Base-by-base conservation (phyloP, 345 rosid genomes). In the Reutealis trisperma region DNA sequence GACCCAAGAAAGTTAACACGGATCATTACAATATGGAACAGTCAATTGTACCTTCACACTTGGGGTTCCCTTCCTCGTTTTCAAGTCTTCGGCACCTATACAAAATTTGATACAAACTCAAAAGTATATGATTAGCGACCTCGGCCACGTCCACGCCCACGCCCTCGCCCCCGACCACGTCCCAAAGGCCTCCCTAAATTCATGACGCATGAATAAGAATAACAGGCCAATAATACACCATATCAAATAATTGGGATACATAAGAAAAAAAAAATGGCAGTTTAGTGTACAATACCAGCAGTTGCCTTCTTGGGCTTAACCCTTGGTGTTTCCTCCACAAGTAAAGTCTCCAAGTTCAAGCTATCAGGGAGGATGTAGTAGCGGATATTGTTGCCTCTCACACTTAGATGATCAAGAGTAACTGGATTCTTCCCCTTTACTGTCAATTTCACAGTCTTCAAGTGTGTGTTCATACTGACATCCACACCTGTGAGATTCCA, bases 281-380 rank as follows among this genome's bases (percentile, higher is more conserved):
- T 22, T 12, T 1, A 60, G 63, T 60, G 32, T 60, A 60, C 32
- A 60, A 61, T 85, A 95, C 99, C 99, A 70, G 97, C 93, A 76
- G 90, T 87, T 82, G 98, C 86, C 86, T 95, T 93, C 93, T 93
- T 95, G 44, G 98, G 98, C 79, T 93, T 95, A 78, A 95, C 86
- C 84, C 90, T 90, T 49, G 97, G 99, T 25, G 94, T 89, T 83
- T 95, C 98, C 81, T 95, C 93, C 57, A 93, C 94, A 79, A 95
- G 98, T 95, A n/a, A n/a, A n/a, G n/a, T n/a, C 86, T 95, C 99
- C 21, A 95, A 84, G 69, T 95, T 95, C 84, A 93, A 86, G 91
- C 98, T 95, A 87, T 95, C 99, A 55, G 98, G 99, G 65, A 92
- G 96, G 61, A 95, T 93, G n/a, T n/a, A n/a, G n/a, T n/a, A n/a